Evolutionary conservation across 2,329 filamentous ascomycete species (phyloP).

Genomic region (Neonectria neomacrospora): DNA sequence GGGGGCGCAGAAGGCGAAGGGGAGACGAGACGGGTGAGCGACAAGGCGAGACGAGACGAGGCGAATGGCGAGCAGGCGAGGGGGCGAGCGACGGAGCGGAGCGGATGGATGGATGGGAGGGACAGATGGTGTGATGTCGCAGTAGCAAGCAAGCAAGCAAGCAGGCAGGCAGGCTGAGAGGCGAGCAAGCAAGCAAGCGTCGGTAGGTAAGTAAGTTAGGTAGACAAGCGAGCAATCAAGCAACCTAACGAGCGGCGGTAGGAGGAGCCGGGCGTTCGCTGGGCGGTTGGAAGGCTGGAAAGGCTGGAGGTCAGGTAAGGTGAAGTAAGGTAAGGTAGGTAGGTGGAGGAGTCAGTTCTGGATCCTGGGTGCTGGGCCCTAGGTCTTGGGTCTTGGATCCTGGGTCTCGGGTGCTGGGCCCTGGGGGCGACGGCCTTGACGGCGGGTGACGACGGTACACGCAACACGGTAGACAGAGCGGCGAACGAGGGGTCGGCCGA

Average conservation of each 20-base stretch:
- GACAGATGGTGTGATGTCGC: slow-evolving; percentile 28
- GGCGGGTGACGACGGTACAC: slow-evolving; percentile 16
- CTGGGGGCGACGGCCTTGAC: not conserved
- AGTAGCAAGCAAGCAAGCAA: slow-evolving; percentile 11
- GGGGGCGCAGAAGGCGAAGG: slow-evolving; percentile 10
- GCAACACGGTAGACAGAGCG: not conserved
- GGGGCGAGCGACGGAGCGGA: slow-evolving; percentile 18
- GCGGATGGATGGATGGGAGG: slow-evolving; percentile 14
- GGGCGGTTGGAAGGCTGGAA: slow-evolving; percentile 19
- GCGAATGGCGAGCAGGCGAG: slow-evolving; percentile 8
- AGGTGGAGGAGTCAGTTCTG: slow-evolving; percentile 3
- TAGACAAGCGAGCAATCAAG: not conserved
- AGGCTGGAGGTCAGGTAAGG: not conserved
- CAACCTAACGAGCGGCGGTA: slow-evolving; percentile 13
- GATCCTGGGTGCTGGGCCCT: slow-evolving; percentile 11
- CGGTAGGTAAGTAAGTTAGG: not conserved
- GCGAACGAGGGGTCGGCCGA: slow-evolving; percentile 18
- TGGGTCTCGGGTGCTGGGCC: slow-evolving; percentile 3
- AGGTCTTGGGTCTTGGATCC: slow-evolving; percentile 7
- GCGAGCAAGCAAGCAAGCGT: not conserved
- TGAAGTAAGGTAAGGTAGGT: not conserved
- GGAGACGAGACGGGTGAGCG: slow-evolving; percentile 13
- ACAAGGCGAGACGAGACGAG: slow-evolving; percentile 19
- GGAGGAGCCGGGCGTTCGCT: slow-evolving; percentile 12
- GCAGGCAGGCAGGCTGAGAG: not conserved